Conservation (phyloP, 164 flowering plant species). For the Aristolochia fimbriata region DNA sequence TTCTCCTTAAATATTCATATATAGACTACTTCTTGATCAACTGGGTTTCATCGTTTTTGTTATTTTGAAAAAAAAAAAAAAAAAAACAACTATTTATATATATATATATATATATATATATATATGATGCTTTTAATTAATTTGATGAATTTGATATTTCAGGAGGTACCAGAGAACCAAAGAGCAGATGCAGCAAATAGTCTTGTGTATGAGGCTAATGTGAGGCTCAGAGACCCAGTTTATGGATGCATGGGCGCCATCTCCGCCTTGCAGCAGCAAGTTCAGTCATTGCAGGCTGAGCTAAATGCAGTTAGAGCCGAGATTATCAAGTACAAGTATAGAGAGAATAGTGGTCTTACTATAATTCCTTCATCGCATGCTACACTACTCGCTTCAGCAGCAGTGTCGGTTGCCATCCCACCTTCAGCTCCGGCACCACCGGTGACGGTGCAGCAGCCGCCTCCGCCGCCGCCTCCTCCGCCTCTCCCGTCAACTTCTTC, state of each 20-base stretch:
- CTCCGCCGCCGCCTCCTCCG: slow-evolving; percentile 14
- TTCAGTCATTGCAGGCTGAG: slow-evolving; percentile 69
- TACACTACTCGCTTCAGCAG: slow-evolving; percentile 28
- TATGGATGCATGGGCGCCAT: slow-evolving; percentile 98
- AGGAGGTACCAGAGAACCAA: slow-evolving; percentile 84
- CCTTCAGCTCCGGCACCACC: slow-evolving; percentile 26
- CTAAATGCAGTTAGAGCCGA: slow-evolving; percentile 66
- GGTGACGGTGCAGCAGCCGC: slow-evolving; percentile 27
- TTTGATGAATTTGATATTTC: neutral
- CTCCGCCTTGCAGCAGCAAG: slow-evolving; percentile 74
- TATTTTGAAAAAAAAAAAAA: no score
- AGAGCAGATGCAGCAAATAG: slow-evolving; percentile 87
- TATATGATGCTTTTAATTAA: no score
- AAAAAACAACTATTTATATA: no score
- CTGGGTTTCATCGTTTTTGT: neutral
- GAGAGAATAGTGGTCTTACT: slow-evolving; percentile 35
- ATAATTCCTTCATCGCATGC: slow-evolving; percentile 27
- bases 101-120: no score
- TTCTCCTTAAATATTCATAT: no score
- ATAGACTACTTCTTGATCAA: no score
- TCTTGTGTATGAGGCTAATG: slow-evolving; percentile 84
- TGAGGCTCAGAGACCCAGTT: slow-evolving; percentile 83
- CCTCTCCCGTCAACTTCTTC: slow-evolving; percentile 17
- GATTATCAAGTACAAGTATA: slow-evolving; percentile 55
- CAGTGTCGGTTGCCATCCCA: slow-evolving; percentile 32